These are phyloP conservation scores for Cinchona pubescens DNA, from an alignment of 257 asterid species.

Conservation along the genomic window DNA sequence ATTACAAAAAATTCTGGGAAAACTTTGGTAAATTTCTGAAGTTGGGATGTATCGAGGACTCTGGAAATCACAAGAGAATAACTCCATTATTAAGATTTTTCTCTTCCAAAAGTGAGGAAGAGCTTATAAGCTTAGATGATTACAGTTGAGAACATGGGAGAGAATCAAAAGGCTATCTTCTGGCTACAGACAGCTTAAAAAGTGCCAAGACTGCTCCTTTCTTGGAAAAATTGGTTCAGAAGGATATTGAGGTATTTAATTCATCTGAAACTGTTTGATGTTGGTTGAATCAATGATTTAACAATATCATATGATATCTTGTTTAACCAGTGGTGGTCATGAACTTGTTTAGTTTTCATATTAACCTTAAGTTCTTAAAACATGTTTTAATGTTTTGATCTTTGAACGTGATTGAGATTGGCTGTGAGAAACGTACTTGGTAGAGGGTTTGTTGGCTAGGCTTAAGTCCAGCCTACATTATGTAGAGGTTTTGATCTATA, in stretches of 20 bases:
- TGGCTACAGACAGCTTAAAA: constrained; percentile 94
- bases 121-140: constrained; percentile 79
- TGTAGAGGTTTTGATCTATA: neutral
- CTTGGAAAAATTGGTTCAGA: constrained; percentile 85
- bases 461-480: neutral
- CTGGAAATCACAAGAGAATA: constrained; percentile 89
- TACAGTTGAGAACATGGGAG: constrained; percentile 95
- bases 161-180: constrained; percentile 84
- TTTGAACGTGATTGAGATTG: neutral
- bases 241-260: constrained; percentile 75
- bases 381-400: neutral
- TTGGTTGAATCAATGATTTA: neutral
- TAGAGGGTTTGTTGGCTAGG: neutral
- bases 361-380: neutral
- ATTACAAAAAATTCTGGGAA: constrained; percentile 97
- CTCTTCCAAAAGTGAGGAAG: constrained; percentile 91
- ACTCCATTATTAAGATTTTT: constrained; percentile 80
- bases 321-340: neutral
- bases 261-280: neutral
- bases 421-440: neutral
- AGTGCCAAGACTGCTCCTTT: constrained; percentile 98
- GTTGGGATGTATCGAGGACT: constrained; percentile 94
- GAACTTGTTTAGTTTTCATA: neutral
- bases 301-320: neutral
- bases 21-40: constrained; percentile 89